Percentiles rank a stretch among this genome's conserved stretches.
Evolutionary conservation across 768 basidiomycete genomes (phyloP).

Genomic region (Leccinum rimulosum): DNA sequence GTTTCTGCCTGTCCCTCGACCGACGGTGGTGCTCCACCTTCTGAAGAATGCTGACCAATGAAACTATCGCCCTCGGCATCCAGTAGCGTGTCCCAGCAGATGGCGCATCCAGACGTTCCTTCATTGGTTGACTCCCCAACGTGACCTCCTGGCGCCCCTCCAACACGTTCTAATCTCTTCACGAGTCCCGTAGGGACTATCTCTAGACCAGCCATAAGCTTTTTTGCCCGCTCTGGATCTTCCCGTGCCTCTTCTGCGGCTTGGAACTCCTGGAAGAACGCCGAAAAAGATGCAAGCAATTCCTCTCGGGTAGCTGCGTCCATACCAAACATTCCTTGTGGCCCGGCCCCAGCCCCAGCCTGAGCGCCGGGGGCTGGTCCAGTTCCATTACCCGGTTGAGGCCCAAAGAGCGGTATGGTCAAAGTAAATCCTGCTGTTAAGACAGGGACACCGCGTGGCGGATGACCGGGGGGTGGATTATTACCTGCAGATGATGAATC

Average conservation of each 20-base stretch:
- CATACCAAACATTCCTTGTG: slow-evolving; percentile 12
- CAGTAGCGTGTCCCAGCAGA: slow-evolving; percentile 73
- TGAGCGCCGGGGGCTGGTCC: slow-evolving; percentile 6
- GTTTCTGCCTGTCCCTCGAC: slow-evolving; percentile 6
- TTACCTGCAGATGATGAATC: slow-evolving; percentile 18
- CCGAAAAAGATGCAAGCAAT: slow-evolving; percentile 24
- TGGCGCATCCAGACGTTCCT: slow-evolving; percentile 52
- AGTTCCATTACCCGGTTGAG: slow-evolving; percentile 9
- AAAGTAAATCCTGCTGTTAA: slow-evolving; percentile 34
- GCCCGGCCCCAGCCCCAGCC: not conserved
- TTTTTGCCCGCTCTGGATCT: slow-evolving; percentile 65
- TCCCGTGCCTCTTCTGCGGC: slow-evolving; percentile 43
- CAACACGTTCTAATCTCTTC: slow-evolving; percentile 55
- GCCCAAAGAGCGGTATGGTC: slow-evolving; percentile 34
- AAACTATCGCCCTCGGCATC: slow-evolving; percentile 41
- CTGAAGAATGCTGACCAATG: slow-evolving; percentile 13
- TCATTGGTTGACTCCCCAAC: slow-evolving; percentile 34
- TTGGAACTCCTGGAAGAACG: slow-evolving; percentile 29
- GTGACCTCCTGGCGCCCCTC: slow-evolving; percentile 36
- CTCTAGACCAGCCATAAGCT: slow-evolving; percentile 61
- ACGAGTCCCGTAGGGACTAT: slow-evolving; percentile 66
- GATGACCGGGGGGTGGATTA: slow-evolving; percentile 24
- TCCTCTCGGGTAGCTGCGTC: slow-evolving; percentile 23
- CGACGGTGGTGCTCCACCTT: slow-evolving; percentile 2
- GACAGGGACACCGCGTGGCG: slow-evolving; percentile 21